These are phyloP conservation scores for Pseudogymnoascus sp. DNA, from an alignment of 2,329 filamentous ascomycete species.

Conservation along the genomic window DNA sequence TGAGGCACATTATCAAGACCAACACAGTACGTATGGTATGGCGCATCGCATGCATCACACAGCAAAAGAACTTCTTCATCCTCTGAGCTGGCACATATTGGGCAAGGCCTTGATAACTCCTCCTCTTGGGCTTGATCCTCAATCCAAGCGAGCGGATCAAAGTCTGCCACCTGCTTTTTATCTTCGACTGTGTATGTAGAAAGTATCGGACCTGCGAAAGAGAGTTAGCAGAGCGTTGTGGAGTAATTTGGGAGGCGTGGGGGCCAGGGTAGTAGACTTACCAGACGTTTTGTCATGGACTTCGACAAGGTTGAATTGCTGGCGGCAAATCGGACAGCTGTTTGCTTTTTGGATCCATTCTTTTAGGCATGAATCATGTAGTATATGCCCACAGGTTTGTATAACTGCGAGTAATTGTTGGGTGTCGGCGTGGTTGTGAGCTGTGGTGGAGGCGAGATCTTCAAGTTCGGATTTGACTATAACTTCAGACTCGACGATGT, in stretches of 20 bases:
- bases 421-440: conserved; percentile 17
- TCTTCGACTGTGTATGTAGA: conserved; percentile 64
- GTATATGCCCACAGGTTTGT: conserved; percentile 77
- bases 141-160: conserved; percentile 68
- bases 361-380: conserved; percentile 87
- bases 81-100: conserved; percentile 73
- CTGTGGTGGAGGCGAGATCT: conserved; percentile 15
- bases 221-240: conserved; percentile 14
- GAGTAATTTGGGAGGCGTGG: conserved; percentile 9
- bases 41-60: conserved; percentile 83
- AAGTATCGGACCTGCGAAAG: conserved; percentile 42
- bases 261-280: conserved; percentile 40
- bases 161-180: conserved; percentile 83
- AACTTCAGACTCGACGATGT: conserved; percentile 17
- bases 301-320: conserved; percentile 82
- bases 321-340: conserved; percentile 94
- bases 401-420: conserved; percentile 45
- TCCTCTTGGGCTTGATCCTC: conserved; percentile 71
- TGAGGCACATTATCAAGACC: conserved; percentile 70
- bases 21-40: conserved; percentile 88
- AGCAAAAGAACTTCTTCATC: conserved; percentile 79
- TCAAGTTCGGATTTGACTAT: conserved; percentile 5
- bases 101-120: conserved; percentile 63
- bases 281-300: conserved; percentile 74
- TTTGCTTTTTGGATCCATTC: conserved; percentile 96